These are phyloP conservation scores for Aspergillus brasiliensis DNA, from an alignment of 2,329 filamentous ascomycete species.

Conservation along the genomic window DNA sequence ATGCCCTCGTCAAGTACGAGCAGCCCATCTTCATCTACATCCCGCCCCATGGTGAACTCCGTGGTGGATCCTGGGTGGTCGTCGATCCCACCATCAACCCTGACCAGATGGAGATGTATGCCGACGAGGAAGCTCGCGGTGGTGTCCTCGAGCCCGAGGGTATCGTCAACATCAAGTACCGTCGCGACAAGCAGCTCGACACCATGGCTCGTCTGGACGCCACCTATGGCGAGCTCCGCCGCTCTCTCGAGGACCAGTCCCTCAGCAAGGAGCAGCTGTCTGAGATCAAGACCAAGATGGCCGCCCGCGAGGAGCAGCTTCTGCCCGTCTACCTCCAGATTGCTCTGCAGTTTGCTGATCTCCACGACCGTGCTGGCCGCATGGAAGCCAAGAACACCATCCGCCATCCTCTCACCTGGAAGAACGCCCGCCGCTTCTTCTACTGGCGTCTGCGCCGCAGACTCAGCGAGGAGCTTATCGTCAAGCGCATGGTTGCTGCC, in stretches of 20 bases:
- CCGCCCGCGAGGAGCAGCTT: slow-evolving; percentile 79
- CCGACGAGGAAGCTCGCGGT: slow-evolving; percentile 89
- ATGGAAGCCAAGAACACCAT: slow-evolving; percentile 99
- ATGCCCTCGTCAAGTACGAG: slow-evolving; percentile 96
- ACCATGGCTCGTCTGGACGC: slow-evolving; percentile 95
- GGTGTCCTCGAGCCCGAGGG: slow-evolving; percentile 98
- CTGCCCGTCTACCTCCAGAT: slow-evolving; percentile 94
- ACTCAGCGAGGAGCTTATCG: slow-evolving; percentile 94
- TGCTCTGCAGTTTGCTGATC: slow-evolving; percentile 92
- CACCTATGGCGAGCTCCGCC: slow-evolving; percentile 79
- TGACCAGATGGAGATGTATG: slow-evolving; percentile 98
- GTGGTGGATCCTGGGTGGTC: slow-evolving; percentile 99
- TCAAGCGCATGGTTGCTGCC: slow-evolving; percentile 75
- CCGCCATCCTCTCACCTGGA: slow-evolving; percentile 80
- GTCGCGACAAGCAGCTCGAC: slow-evolving; percentile 93
- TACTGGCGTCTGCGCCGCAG: slow-evolving; percentile 98
- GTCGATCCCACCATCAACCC: slow-evolving; percentile 98
- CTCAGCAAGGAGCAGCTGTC: slow-evolving; percentile 74
- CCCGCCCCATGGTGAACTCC: slow-evolving; percentile 91
- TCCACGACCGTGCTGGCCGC: slow-evolving; percentile 93
- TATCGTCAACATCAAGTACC: slow-evolving; percentile 98
- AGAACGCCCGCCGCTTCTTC: slow-evolving; percentile 92
- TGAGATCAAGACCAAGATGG: slow-evolving; percentile 81
- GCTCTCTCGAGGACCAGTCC: slow-evolving; percentile 68
- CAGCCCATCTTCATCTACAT: slow-evolving; percentile 99